Evolutionary conservation across 202 grass and related monocot genomes (phyloP).

Genomic region (Digitaria exilis): DNA sequence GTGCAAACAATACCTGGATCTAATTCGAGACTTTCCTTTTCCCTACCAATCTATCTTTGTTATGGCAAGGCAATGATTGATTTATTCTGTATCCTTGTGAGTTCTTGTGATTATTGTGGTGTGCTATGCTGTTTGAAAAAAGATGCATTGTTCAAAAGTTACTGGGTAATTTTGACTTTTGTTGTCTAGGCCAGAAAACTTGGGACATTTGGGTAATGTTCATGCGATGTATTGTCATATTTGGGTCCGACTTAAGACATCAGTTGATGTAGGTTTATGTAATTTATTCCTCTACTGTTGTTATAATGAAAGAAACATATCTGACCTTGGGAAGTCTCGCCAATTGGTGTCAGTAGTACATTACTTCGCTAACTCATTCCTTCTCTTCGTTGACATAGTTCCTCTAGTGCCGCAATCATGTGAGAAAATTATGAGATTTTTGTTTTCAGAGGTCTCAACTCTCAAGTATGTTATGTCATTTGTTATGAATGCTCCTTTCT

Average conservation of each 20-base stretch:
- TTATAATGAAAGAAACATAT: neutral
- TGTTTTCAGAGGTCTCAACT: neutral
- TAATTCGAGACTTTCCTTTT: conserved; percentile 15
- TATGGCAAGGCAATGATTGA: neutral
- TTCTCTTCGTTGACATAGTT: conserved; percentile 8
- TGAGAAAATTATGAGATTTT: conserved; percentile 3
- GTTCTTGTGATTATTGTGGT: neutral
- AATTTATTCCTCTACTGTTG: neutral
- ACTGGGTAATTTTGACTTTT: neutral
- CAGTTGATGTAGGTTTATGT: neutral
- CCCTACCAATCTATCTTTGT: neutral
- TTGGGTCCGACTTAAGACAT: neutral
- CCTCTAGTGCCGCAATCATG: neutral
- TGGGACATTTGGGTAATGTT: conserved; percentile 7
- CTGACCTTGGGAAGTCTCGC: neutral
- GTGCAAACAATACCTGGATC: neutral
- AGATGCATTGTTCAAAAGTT: neutral
- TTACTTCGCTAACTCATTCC: neutral
- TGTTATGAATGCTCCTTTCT: neutral
- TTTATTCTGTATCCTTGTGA: neutral
- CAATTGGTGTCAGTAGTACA: neutral
- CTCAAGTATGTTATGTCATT: too few species aligned
- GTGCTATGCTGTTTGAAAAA: neutral
- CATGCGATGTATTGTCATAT: neutral
- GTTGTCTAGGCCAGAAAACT: neutral